Base-by-base conservation (phyloP, 108 stramenopile genomes). In the Skeletonema grethae region DNA sequence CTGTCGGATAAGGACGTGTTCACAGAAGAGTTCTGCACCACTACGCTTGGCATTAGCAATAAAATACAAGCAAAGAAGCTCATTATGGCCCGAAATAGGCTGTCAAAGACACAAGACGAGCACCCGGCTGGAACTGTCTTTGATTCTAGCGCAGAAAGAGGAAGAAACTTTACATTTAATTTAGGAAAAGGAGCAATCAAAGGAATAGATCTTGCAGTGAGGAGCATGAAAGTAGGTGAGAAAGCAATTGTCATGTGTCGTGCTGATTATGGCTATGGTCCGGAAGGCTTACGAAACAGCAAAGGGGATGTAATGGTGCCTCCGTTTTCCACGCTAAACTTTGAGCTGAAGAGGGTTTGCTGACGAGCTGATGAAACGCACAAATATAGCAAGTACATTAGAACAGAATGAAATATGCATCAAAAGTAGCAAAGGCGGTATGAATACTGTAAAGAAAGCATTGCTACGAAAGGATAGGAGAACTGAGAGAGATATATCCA, bases 61-160 rank as follows among this genome's bases (percentile, higher is more conserved):
- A 87, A 83, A 57, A 87, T 90, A 31, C 72, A 83, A 69, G 81
- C 83, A 57, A 90, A 90, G 55, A 90, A 90, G 62, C 53, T 86
- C 1, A 34, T 87, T 71, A 87, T 90, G 89, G 89, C 89, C 1
- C 67, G 81, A 31, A 77, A 76, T 16, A 63, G 86, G 20, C 60
- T 90, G 10, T 15, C 16, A 22, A 84, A 65, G 24, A 60, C 66
- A 16, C 65, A 59, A 6, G 48, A 38, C 10, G 87, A 84, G 28
- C 74, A 63, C 68, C 57, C 71, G 30, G 11, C 57, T 9, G 86
- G 85, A 16, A 39, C 36, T 18, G 83, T 68, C 4, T 90, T 90
- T 65, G 89, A 90, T 67, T 83, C 84, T 5, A 80, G 80, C 31
- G 30, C 28, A 22, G 24, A 60, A 18, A 36, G 65, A 13, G 75